Base-by-base conservation (phyloP, 768 basidiomycete genomes). In the Hypholoma sublateritium region DNA sequence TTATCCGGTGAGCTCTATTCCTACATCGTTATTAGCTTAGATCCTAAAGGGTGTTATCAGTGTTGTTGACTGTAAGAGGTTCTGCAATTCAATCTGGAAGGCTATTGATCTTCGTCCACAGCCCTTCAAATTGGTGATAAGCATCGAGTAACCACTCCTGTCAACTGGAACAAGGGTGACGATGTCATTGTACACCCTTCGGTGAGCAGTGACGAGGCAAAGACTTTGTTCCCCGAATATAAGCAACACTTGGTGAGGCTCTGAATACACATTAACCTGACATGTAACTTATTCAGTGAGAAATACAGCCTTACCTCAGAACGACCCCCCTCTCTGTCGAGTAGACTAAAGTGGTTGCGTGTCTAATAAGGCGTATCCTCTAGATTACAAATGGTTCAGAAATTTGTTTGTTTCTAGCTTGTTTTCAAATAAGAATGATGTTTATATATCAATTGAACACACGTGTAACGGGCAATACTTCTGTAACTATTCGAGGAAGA, bases 111-210 rank as follows among this genome's bases (percentile, higher is more conserved):
- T 32, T 32, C 9, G 54, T 48, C 35, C 24, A 42, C 61, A 77
- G 89, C 95, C 49, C 85, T 99, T 55, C 97, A 99, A 71, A 79
- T 95, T 55, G 92, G 94, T 45, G 90, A 92, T 76, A 91, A 88
- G 74, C 79, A 91, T 72, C 82, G 81, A 61, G 80, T 95, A 58
- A 91, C 91, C 21, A 96, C 95, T 5, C 93, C 93, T 17, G 95
- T 91, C 54, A 95, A 97, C 83, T 98, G 96, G 96, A 85, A 87
- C 62, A 88, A 87, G 71, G 94, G 94, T 41, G 88, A 95, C 3
- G 88, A 95, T 69, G 95, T 98, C 56, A 97, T 99, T 68, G 88
- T 99, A 42, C 93, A 95, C 70, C 86, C 93, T 22, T 70, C 79
- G 5, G 93, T 98, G 48, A 78, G 77, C 59, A 88, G 88, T 69